Evolutionary conservation across 768 basidiomycete species (phyloP), one percentile per base, ranked within the genome.

Genomic region (Lactifluus piperatus): DNA sequence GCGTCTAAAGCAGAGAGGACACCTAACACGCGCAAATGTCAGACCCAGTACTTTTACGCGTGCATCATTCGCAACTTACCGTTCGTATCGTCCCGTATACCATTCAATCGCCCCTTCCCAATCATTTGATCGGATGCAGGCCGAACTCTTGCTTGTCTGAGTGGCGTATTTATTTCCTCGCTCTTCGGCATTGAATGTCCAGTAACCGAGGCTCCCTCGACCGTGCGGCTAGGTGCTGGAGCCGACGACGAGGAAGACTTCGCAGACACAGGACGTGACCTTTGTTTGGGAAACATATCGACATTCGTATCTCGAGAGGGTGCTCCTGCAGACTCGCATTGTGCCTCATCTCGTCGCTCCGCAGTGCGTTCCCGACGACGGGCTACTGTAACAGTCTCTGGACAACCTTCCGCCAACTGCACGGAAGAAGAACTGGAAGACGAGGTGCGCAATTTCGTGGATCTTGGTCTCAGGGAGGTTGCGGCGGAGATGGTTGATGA

Each of bases 1-100:
- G 87, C 86, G 62, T 85, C 85, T n/a, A 91, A 73, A 30, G 88
- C 78, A 0, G 83, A 86, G 1, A 89, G 67, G 14, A 81, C 81
- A 60, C 79, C 88, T 80, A 57, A 18, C 13, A 63, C 20, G 62
- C 37, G n/a, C 51, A 22, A 27, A 24, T 54, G 7, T 47, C 58
- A 56, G 51, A 26, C 4, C 37, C 3, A 56, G 43, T 45, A 57
- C 16, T 11, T 54, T n/a, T 22, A 51, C 11, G 16, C 10, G 26
- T 14, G 26, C 2, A 37, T 44, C 13, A 29, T 56, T 18, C 20
- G 3, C 58, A 34, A 66, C 74, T 54, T 60, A 83, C 83, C 71
- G n/a, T 82, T 81, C 45, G 78, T 75, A 51, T 81, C 79, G 41
- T 73, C 72, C 53, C 78, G 74, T 47, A 84, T 72, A 1, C 76